Conservation (phyloP, 371 early-diverging fungal genomes). For the Lichtheimia hyalospora region DNA sequence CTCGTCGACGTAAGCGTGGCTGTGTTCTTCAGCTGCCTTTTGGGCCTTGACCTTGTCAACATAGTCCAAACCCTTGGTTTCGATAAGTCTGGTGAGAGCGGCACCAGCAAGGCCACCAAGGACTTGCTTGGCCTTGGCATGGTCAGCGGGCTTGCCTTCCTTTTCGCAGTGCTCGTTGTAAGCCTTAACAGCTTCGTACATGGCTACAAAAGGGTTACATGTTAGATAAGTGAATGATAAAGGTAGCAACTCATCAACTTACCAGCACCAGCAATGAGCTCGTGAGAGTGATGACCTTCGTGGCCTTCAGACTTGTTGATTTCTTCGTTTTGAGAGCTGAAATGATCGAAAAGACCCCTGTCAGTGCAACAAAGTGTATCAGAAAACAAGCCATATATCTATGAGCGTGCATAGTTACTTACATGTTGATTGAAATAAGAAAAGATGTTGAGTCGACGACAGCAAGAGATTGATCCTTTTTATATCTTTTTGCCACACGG, state of each 20-base stretch:
- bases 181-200: conserved; percentile 45
- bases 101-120: conserved; percentile 56
- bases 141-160: conserved; percentile 47
- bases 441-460: no score
- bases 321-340: conserved; percentile 27
- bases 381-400: no score
- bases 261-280: conserved; percentile 56
- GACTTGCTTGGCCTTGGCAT: conserved; percentile 49
- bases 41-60: conserved; percentile 48
- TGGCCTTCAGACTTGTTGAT: conserved; percentile 18
- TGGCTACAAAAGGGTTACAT: conserved; percentile 15
- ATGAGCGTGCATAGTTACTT: no score
- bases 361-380: neutral
- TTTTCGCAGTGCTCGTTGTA: conserved; percentile 49
- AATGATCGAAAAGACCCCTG: conserved; percentile 43
- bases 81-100: conserved; percentile 24
- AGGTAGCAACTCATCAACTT: conserved; percentile 5
- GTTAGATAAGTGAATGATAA: neutral
- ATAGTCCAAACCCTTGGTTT: conserved; percentile 53
- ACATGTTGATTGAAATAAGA: no score
- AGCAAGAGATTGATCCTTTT: no score
- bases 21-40: conserved; percentile 36
- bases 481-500: no score
- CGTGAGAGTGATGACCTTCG: conserved; percentile 48
- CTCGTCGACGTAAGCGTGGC: conserved; percentile 26